These are phyloP conservation scores for Penicillium sp. DNA, from an alignment of 2,329 filamentous ascomycete genomes.

Conservation along the genomic window DNA sequence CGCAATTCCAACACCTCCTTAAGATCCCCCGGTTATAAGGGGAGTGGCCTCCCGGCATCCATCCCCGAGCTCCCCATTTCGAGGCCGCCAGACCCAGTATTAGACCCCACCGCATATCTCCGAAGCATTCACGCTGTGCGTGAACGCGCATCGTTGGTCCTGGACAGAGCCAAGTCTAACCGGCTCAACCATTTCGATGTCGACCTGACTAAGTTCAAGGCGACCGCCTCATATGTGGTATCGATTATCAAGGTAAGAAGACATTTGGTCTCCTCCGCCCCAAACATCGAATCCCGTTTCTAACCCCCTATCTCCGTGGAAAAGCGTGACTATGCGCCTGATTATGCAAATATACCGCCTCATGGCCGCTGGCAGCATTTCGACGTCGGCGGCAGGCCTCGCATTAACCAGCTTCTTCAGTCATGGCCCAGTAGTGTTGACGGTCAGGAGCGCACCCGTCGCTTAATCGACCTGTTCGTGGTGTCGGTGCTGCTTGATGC, in stretches of 20 bases:
- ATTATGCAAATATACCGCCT: conserved; percentile 71
- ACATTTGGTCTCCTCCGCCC: neutral
- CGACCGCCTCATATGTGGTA: conserved; percentile 83
- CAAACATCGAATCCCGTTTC: neutral
- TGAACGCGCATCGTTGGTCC: conserved; percentile 68
- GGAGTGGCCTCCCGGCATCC: conserved; percentile 45
- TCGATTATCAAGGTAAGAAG: conserved; percentile 79
- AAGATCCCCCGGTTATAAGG: conserved; percentile 48
- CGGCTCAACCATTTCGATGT: conserved; percentile 82
- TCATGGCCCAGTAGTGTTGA: conserved; percentile 50
- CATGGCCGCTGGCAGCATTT: conserved; percentile 69
- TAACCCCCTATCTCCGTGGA: conserved; percentile 41
- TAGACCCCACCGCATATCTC: conserved; percentile 86
- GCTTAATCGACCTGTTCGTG: conserved; percentile 59
- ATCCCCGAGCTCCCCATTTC: conserved; percentile 77
- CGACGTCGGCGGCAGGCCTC: conserved; percentile 53
- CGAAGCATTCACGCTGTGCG: conserved; percentile 84
- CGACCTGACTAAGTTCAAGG: conserved; percentile 75
- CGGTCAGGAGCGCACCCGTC: conserved; percentile 49
- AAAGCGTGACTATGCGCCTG: conserved; percentile 59
- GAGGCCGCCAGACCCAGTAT: conserved; percentile 75
- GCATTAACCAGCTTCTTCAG: conserved; percentile 49
- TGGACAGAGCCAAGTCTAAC: conserved; percentile 72
- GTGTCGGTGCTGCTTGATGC: conserved; percentile 61
- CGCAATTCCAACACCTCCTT: conserved; percentile 46